phyloP scores from a whole-genome alignment of 164 flowering plant species.

The Magnolia changhungtana region DNA sequence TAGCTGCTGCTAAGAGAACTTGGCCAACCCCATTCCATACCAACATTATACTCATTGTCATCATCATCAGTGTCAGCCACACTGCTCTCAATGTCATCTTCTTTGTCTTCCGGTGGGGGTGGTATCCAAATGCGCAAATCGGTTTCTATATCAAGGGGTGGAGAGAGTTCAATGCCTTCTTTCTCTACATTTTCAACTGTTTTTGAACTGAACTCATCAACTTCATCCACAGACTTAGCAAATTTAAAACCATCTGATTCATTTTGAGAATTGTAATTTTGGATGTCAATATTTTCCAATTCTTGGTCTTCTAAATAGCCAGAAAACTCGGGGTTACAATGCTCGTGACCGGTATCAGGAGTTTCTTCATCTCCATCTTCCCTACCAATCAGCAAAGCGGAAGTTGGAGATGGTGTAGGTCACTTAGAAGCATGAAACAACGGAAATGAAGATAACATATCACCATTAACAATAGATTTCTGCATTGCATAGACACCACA shows the following conservation, averaged over 20 bases:
- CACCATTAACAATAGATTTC: conserved; percentile 2
- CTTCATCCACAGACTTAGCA: conserved; percentile 13
- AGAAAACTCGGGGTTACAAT: conserved; percentile 10
- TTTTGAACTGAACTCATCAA: conserved; percentile 13
- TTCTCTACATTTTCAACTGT: conserved; percentile 16
- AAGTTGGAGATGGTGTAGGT: neutral
- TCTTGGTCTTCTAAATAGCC: conserved; percentile 6
- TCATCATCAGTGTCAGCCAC: conserved; percentile 54
- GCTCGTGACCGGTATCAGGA: conserved; percentile 25
- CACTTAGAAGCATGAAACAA: conserved; percentile 1
- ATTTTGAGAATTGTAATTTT: neutral
- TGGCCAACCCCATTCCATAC: conserved; percentile 56
- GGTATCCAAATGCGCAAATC: conserved; percentile 60
- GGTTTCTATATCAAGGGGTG: conserved; percentile 30
- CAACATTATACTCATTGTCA: conserved; percentile 62
- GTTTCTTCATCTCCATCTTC: conserved; percentile 30
- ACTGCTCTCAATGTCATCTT: conserved; percentile 55
- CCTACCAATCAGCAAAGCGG: conserved; percentile 22
- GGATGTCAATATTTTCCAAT: neutral
- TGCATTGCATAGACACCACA: neutral
- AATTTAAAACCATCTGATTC: conserved; percentile 1
- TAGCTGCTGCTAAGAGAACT: conserved; percentile 42
- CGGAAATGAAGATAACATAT: neutral
- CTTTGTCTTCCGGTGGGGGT: conserved; percentile 74
- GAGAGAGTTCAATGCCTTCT: conserved; percentile 23